Evolutionary conservation across 768 basidiomycete genomes (phyloP).

Genomic region (Mycena filopes): DNA sequence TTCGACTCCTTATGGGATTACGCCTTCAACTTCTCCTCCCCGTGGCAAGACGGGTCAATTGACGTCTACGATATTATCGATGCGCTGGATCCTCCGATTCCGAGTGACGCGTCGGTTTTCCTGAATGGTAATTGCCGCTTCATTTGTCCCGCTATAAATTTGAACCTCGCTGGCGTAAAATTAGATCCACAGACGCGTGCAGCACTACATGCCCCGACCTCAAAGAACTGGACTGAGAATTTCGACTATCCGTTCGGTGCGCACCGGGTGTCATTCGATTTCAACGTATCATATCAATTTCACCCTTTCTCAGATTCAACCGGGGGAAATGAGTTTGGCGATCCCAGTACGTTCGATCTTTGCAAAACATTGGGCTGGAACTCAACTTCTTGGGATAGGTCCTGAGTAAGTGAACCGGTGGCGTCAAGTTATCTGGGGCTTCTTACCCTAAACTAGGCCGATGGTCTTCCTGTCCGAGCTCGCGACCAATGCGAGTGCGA

Average conservation of each 20-base stretch:
- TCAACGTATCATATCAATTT: neutral
- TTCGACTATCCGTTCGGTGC: conserved; percentile 47
- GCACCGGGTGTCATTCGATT: neutral
- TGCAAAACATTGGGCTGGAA: neutral
- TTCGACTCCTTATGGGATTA: conserved; percentile 76
- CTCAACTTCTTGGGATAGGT: conserved; percentile 13
- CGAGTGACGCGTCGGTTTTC: conserved; percentile 49
- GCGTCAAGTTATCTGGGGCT: conserved; percentile 35
- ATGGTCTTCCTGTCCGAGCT: conserved; percentile 59
- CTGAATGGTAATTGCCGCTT: conserved; percentile 59
- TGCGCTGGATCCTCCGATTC: conserved; percentile 62
- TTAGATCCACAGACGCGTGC: conserved; percentile 59
- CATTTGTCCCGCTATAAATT: neutral
- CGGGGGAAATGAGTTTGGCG: conserved; percentile 10
- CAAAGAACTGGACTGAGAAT: conserved; percentile 53
- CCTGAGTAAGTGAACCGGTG: conserved; percentile 29
- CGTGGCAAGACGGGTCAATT: conserved; percentile 48
- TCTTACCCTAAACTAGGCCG: conserved; percentile 43
- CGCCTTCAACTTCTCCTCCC: conserved; percentile 75
- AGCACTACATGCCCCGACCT: conserved; percentile 76
- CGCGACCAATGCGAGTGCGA: conserved; percentile 54
- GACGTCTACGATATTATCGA: conserved; percentile 63
- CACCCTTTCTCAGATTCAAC: neutral
- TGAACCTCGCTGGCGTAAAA: neutral
- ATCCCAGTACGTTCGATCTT: conserved; percentile 21